phyloP scores from a whole-genome alignment of 768 basidiomycete genomes.

The Hygrocybe punicea region DNA sequence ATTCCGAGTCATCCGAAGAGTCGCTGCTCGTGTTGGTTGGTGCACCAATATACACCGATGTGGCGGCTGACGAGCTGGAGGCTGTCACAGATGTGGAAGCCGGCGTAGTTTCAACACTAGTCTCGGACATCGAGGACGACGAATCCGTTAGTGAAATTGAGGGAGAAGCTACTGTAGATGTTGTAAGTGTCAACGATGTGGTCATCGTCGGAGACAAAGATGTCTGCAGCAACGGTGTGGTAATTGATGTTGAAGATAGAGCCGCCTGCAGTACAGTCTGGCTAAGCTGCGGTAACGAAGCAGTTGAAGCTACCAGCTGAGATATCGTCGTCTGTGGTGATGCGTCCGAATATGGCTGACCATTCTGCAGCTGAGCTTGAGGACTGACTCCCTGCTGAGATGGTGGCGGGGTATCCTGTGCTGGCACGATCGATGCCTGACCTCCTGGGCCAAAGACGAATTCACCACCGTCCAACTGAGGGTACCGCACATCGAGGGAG shows the following conservation, averaged over 20 bases:
- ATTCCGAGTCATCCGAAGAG: not conserved
- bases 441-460: constrained; percentile 10
- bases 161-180: not conserved
- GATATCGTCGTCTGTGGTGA: not conserved
- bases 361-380: not conserved
- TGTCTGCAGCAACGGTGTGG: not conserved
- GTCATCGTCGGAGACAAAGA: not conserved
- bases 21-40: constrained; percentile 4
- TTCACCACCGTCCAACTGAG: not conserved
- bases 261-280: not conserved
- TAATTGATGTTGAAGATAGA: not conserved
- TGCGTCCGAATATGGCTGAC: not conserved
- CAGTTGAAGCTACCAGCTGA: not conserved
- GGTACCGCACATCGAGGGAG: not conserved
- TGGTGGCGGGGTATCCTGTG: not conserved
- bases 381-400: not conserved
- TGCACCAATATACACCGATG: constrained; percentile 9
- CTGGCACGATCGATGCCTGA: constrained; percentile 1
- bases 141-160: not conserved
- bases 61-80: not conserved
- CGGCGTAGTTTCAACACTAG: constrained; percentile 10
- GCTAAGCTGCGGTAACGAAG: not conserved
- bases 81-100: constrained; percentile 10
- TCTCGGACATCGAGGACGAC: constrained; percentile 8
- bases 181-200: not conserved